Evolutionary conservation across 225 moss, liverwort and hornwort genomes (phyloP).

Genomic region (Thuidium tamariscinum): DNA sequence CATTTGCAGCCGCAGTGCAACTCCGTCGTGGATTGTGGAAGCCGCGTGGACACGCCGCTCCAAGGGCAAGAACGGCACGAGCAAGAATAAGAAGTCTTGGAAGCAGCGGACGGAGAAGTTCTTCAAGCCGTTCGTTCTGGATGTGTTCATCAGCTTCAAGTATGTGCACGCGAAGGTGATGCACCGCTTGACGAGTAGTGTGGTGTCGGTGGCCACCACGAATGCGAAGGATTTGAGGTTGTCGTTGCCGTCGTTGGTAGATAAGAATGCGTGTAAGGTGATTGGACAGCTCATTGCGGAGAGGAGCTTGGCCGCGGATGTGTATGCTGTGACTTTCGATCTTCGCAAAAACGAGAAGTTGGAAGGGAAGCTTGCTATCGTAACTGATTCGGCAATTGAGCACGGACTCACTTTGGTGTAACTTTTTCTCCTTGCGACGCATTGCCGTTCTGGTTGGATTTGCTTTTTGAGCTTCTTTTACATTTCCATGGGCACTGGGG

Average conservation of each 20-base stretch:
- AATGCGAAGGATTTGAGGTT: constrained; percentile 68
- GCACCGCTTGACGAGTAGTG: constrained; percentile 81
- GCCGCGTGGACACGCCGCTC: constrained; percentile 85
- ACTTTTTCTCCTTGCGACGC: background rate
- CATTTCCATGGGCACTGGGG: background rate
- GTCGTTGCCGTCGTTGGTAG: constrained; percentile 66
- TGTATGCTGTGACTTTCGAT: constrained; percentile 81
- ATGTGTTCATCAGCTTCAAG: constrained; percentile 80
- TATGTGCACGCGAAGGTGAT: constrained; percentile 94
- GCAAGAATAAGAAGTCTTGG: constrained; percentile 77
- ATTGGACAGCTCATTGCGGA: constrained; percentile 85
- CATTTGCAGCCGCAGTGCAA: background rate
- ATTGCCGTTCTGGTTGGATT: background rate
- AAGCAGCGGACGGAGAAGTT: constrained; percentile 91
- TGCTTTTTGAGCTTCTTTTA: background rate
- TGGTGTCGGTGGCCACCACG: constrained; percentile 84
- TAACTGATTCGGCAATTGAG: constrained; percentile 69
- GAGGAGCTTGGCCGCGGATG: constrained; percentile 76
- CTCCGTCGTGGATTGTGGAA: constrained; percentile 15
- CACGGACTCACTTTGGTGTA: constrained; percentile 74
- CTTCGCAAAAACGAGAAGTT: constrained; percentile 79
- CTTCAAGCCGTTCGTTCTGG: constrained; percentile 85
- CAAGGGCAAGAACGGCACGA: constrained; percentile 41
- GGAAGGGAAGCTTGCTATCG: constrained; percentile 80
- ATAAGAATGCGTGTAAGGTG: constrained; percentile 66